Conservation (phyloP, 192 early-diverging fungal genomes). For the Rhizophagus clarus region DNA sequence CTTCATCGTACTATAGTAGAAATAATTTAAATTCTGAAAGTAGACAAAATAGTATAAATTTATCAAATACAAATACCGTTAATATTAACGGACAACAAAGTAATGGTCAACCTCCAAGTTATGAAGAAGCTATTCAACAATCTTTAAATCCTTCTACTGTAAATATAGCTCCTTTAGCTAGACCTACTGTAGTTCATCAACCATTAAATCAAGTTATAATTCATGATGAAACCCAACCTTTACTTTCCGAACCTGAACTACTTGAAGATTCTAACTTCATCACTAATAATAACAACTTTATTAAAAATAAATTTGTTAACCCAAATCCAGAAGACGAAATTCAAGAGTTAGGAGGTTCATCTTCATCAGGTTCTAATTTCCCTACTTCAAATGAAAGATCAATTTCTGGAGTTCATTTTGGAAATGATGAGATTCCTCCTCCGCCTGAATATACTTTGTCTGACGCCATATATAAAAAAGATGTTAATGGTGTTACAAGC, state of each 20-base stretch:
- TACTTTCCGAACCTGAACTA: background rate
- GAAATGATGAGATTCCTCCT: background rate
- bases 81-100: background rate
- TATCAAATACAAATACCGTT: background rate
- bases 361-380: background rate
- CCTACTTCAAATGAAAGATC: background rate
- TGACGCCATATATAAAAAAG: background rate
- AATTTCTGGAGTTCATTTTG: background rate
- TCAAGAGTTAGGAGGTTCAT: background rate
- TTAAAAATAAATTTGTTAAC: background rate
- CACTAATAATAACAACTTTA: background rate
- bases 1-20: background rate
- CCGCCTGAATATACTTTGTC: constrained; percentile 4
- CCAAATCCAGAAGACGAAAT: background rate
- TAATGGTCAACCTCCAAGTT: background rate
- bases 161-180: background rate
- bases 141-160: background rate
- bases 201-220: background rate
- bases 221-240: background rate
- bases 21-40: background rate
- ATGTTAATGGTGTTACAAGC: background rate
- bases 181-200: background rate
- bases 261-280: background rate
- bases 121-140: background rate
- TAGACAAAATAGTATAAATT: background rate